Percentiles rank a stretch among this genome's conserved stretches.
Evolutionary conservation across 106 monocot genomes (phyloP).

Genomic region (Amphibolis antarctica): DNA sequence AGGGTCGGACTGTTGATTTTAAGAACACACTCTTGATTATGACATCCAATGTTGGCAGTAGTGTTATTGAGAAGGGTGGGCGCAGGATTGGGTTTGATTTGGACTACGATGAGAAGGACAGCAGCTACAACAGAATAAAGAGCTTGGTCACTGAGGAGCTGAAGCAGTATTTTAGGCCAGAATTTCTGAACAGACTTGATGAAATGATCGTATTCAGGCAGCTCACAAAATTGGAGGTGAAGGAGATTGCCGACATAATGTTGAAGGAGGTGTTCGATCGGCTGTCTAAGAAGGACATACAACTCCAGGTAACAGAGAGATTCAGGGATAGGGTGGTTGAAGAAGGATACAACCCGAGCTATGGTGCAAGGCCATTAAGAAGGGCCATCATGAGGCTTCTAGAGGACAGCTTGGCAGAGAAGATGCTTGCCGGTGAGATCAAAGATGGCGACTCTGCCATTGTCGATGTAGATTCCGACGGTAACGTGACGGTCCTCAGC

Average conservation of each 20-base stretch:
- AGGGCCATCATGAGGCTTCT: conserved; percentile 24
- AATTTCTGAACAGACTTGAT: conserved; percentile 22
- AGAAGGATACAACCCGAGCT: conserved; percentile 24
- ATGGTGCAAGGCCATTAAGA: conserved; percentile 23
- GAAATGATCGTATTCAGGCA: conserved; percentile 27
- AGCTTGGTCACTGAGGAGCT: conserved; percentile 21
- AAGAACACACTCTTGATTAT: conserved; percentile 11
- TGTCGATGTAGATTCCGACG: conserved; percentile 21
- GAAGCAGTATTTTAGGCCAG: conserved; percentile 19
- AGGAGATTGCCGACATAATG: conserved; percentile 24
- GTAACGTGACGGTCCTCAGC: conserved; percentile 14
- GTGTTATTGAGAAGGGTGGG: conserved; percentile 13
- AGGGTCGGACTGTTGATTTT: conserved; percentile 17
- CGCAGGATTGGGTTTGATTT: conserved; percentile 11
- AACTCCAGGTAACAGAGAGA: conserved; percentile 20
- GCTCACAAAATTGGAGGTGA: conserved; percentile 18
- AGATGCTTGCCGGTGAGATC: conserved; percentile 19
- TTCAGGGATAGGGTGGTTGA: conserved; percentile 18
- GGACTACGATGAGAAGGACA: conserved; percentile 19
- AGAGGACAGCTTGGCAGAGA: conserved; percentile 19
- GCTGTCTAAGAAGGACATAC: conserved; percentile 6
- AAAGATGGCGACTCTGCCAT: conserved; percentile 22
- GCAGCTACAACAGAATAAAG: conserved; percentile 24
- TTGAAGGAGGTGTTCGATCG: conserved; percentile 16
- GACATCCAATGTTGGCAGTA: conserved; percentile 13